These are phyloP conservation scores for Paraphaeosphaeria sporulosa DNA, from an alignment of 2,329 filamentous ascomycete species.

Conservation along the genomic window DNA sequence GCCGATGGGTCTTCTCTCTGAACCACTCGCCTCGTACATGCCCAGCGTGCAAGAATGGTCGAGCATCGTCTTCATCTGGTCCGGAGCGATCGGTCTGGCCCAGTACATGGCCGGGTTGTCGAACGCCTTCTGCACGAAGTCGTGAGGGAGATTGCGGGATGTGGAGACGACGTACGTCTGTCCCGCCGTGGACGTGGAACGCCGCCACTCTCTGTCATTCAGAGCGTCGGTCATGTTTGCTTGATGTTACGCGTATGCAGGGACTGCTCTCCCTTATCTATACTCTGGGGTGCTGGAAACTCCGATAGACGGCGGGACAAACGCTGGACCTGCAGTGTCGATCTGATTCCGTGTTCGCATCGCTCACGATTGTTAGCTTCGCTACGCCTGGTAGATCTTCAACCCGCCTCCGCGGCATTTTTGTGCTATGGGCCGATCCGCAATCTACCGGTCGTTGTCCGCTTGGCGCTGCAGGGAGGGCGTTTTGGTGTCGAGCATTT, in stretches of 20 bases:
- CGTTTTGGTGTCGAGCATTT: neutral
- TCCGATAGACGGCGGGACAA: neutral
- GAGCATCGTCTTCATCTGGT: constrained; percentile 31
- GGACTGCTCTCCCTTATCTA: neutral
- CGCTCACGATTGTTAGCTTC: neutral
- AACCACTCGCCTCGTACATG: constrained; percentile 27
- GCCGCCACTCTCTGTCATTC: constrained; percentile 28
- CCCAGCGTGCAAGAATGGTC: constrained; percentile 45
- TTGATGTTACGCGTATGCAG: neutral
- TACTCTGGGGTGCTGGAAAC: neutral
- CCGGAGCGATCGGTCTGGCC: constrained; percentile 28
- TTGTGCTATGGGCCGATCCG: neutral
- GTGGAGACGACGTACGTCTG: constrained; percentile 41
- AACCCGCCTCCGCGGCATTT: neutral
- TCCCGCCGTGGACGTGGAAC: too few relatives aligned
- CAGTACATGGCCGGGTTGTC: constrained; percentile 40
- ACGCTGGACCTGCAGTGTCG: neutral
- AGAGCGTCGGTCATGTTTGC: neutral
- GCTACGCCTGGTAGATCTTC: neutral
- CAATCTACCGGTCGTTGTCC: neutral
- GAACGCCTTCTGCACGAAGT: constrained; percentile 41
- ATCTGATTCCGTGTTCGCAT: neutral
- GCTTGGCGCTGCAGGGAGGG: neutral
- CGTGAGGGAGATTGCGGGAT: constrained; percentile 30
- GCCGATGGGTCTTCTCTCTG: constrained; percentile 57